Percentiles rank a stretch among this genome's conserved stretches.
phyloP scores from a whole-genome alignment of 1,139 yeast genomes.

The Candida sanyaensis region DNA sequence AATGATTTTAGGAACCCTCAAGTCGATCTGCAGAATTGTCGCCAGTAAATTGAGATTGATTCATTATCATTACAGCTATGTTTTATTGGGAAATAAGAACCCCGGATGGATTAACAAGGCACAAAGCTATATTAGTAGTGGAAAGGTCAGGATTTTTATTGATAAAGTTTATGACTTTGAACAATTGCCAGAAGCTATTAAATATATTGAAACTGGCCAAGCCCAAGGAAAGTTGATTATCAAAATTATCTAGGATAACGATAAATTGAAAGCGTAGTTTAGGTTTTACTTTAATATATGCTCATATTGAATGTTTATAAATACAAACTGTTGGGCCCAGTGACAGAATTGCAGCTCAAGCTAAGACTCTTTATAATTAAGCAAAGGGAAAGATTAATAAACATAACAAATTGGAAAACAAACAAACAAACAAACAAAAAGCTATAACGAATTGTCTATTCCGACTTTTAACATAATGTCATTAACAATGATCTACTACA shows the following conservation, averaged over 20 bases:
- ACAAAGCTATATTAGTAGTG: constrained; percentile 34
- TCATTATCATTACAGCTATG: not conserved
- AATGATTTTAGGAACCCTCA: not conserved
- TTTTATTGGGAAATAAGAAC: not conserved
- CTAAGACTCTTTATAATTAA: too few species aligned
- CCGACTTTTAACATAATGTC: too few species aligned
- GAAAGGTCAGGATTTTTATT: constrained; percentile 43
- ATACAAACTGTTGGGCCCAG: too few species aligned
- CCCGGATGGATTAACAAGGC: constrained; percentile 6
- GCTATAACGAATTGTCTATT: too few species aligned
- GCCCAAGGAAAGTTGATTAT: constrained; percentile 66
- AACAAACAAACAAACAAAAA: too few species aligned
- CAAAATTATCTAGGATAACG: constrained; percentile 15
- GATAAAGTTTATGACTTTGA: constrained; percentile 55
- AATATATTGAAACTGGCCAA: constrained; percentile 41
- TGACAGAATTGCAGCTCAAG: too few species aligned
- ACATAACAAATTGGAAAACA: too few species aligned
- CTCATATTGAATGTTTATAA: too few species aligned
- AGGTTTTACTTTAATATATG: too few species aligned
- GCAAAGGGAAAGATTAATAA: too few species aligned
- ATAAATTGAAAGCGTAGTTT: not conserved
- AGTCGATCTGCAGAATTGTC: constrained; percentile 1
- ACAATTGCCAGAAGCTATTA: constrained; percentile 51
- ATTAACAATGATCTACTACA: constrained; percentile 18
- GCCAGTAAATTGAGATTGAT: not conserved